Conservation (phyloP, 78 protist genomes). For the Carpediemonas membranifera region DNA sequence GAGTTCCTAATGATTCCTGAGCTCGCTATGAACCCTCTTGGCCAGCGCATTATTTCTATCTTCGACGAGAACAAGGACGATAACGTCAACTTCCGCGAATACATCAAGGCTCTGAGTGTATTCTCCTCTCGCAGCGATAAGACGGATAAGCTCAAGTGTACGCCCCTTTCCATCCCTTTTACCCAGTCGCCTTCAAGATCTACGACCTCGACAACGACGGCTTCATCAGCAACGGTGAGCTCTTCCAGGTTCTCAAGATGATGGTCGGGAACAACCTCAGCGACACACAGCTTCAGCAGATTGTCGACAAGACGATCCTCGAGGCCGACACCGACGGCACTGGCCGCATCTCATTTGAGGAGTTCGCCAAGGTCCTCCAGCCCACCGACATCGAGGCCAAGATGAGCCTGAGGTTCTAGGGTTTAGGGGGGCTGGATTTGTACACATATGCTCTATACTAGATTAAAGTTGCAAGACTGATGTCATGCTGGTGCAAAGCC, state of each 20-base stretch:
- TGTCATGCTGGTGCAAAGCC: too few relatives aligned
- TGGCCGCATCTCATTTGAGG: slow-evolving; percentile 62
- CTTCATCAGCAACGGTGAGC: slow-evolving; percentile 43
- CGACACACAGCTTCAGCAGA: slow-evolving; percentile 82
- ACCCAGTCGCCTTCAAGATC: slow-evolving; percentile 57
- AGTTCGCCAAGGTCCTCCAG: too few relatives aligned
- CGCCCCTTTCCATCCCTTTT: too few relatives aligned
- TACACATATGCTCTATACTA: too few relatives aligned
- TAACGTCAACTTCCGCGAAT: slow-evolving; percentile 70
- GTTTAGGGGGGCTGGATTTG: too few relatives aligned
- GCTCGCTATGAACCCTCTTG: slow-evolving; percentile 56
- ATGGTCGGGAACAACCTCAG: slow-evolving; percentile 86
- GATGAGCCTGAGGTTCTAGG: slow-evolving; percentile 9
- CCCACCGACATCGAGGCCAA: not conserved
- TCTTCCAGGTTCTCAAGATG: slow-evolving; percentile 68
- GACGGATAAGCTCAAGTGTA: slow-evolving; percentile 56
- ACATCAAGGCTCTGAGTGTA: slow-evolving; percentile 48
- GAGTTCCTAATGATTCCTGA: slow-evolving; percentile 75
- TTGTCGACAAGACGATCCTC: slow-evolving; percentile 85
- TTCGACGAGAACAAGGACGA: slow-evolving; percentile 57
- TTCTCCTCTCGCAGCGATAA: slow-evolving; percentile 48
- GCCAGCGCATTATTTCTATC: slow-evolving; percentile 50
- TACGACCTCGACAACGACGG: slow-evolving; percentile 84
- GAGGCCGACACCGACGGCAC: slow-evolving; percentile 68
- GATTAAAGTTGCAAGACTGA: too few relatives aligned